Evolutionary conservation across 2,329 filamentous ascomycete species (phyloP), one percentile per base, ranked within the genome.

Genomic region (Calonectria pteridis): DNA sequence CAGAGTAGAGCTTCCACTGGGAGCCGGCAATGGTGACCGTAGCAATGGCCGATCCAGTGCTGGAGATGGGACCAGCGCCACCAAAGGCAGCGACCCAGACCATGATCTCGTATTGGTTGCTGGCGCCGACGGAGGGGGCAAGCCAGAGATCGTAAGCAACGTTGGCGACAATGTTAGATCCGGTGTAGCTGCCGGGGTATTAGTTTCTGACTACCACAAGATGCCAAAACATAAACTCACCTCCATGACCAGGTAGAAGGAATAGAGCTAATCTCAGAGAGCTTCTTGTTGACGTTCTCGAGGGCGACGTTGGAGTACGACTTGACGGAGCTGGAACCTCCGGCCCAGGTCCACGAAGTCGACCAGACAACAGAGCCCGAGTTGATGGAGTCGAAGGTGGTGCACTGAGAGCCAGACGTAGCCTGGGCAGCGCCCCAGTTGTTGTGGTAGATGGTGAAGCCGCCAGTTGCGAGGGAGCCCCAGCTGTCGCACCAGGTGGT

Each of bases 91-190:
- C 88, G 62, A 92, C 85, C 91, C 91, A 93, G 78, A 93, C 86
- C 91, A 93, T 93, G 81, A 92, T 87, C 82, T 93, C 91, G 81
- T 91, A 91, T 77, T 89, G 84, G 29, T 87, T 76, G 40, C 69
- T 80, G 53, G 81, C 82, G 6, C 87, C 83, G 31, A 85, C 84
- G 31, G 87, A 85, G 29, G 83, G 83, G 13, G 84, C 84, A 50
- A 90, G 90, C 85, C 92, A 92, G 65, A 92, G 82, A 80, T 92
- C 90, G 81, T 91, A 92, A 28, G 90, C 85, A 11, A 92, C 90
- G 79, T 92, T 86, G 62, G 89, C 88, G 50, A 91, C 84, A 53
- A 84, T 28, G 66, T 74, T 75, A 13, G 51, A 77, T 35, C 82
- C 82, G 23, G 78, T 75, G 71, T 84, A 82, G 69, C 79, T 82